Evolutionary conservation across 306 rosid genomes (phyloP).

Genomic region (Morella rubra): DNA sequence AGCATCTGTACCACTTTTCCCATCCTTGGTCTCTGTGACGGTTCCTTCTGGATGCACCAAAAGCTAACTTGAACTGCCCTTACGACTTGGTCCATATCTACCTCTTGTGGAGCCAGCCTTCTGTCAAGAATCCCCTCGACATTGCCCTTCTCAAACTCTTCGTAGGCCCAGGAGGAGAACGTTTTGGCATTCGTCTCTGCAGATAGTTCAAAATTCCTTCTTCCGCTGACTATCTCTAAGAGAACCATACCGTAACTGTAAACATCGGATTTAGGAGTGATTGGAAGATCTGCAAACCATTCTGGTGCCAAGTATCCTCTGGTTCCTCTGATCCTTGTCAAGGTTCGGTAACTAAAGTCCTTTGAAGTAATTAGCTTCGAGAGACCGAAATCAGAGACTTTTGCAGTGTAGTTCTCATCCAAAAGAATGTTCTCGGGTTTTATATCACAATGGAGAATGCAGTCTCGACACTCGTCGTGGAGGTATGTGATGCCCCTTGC

Average conservation of each 20-base stretch:
- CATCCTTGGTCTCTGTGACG: slow-evolving; percentile 76
- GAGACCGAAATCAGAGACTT: slow-evolving; percentile 89
- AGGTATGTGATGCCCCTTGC: slow-evolving; percentile 90
- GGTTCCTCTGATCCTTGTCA: slow-evolving; percentile 76
- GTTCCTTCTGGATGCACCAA: slow-evolving; percentile 93
- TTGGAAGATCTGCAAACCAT: slow-evolving; percentile 82
- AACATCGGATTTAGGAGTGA: slow-evolving; percentile 75
- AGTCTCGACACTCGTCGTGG: slow-evolving; percentile 87
- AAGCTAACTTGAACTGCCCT: slow-evolving; percentile 66
- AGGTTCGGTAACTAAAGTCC: slow-evolving; percentile 59
- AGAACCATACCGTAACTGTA: slow-evolving; percentile 87
- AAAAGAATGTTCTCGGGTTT: slow-evolving; percentile 90
- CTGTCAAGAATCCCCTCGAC: slow-evolving; percentile 52
- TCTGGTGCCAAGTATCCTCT: slow-evolving; percentile 90
- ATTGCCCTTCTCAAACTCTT: slow-evolving; percentile 70
- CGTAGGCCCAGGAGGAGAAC: slow-evolving; percentile 75
- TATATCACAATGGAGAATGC: slow-evolving; percentile 86
- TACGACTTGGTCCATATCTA: slow-evolving; percentile 61
- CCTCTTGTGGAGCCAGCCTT: slow-evolving; percentile 48
- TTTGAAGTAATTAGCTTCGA: slow-evolving; percentile 62
- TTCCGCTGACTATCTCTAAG: slow-evolving; percentile 79
- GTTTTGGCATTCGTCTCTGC: slow-evolving; percentile 59
- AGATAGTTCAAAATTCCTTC: slow-evolving; percentile 71
- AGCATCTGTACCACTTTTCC: slow-evolving; percentile 83
- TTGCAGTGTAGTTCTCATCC: slow-evolving; percentile 63